phyloP scores from a whole-genome alignment of 371 early-diverging fungal genomes.

The Smittium mucronatum region DNA sequence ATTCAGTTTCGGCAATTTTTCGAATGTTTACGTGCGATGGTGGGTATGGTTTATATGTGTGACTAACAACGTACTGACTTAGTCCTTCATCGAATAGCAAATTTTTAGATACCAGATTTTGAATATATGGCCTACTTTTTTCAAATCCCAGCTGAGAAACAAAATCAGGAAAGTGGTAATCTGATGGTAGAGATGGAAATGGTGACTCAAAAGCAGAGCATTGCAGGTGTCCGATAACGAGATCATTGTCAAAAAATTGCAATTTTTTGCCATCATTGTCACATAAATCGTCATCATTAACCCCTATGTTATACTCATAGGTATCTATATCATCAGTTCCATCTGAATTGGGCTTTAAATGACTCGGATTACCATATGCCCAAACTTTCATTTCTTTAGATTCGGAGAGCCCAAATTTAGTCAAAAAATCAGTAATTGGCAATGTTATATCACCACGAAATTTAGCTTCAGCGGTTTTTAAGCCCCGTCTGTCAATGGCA shows the following conservation, averaged over 20 bases:
- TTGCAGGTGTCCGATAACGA: slow-evolving; percentile 22
- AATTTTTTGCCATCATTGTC: not conserved
- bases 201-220: slow-evolving; percentile 34
- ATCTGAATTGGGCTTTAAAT: not conserved
- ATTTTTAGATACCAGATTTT: not conserved
- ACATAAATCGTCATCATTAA: not conserved
- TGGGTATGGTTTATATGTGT: slow-evolving; percentile 26
- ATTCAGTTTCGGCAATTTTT: slow-evolving; percentile 10
- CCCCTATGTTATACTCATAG: not conserved
- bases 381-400: not conserved
- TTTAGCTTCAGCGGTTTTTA: not conserved
- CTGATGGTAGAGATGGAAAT: not conserved
- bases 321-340: not conserved
- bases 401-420: not conserved
- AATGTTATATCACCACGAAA: not conserved
- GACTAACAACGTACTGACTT: slow-evolving; percentile 14
- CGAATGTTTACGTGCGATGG: slow-evolving; percentile 25
- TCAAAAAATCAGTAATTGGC: not conserved
- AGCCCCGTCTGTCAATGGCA: not conserved
- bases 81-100: not conserved
- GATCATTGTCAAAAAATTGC: not conserved
- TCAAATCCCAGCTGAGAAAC: not conserved
- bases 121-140: not conserved
- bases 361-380: not conserved
- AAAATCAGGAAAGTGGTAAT: not conserved